Evolutionary conservation across 176 grass and related monocot genomes (phyloP).

Genomic region (Pharus latifolius): DNA sequence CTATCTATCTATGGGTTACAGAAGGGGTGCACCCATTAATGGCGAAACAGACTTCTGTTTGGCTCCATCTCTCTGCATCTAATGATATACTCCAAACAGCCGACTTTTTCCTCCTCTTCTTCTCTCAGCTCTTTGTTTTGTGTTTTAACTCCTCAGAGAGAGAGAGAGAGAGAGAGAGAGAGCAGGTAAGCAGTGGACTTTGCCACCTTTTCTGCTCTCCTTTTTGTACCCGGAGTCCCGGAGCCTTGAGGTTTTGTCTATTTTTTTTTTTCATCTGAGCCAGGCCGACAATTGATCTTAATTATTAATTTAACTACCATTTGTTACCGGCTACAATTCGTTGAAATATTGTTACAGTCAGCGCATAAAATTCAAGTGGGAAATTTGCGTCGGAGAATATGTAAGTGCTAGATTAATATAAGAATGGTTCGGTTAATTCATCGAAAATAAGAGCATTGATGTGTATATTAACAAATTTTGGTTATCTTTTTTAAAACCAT

Average conservation of each 20-base stretch:
- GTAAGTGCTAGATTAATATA: too few species aligned
- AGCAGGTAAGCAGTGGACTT: conserved; percentile 26
- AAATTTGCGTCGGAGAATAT: too few species aligned
- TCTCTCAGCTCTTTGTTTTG: conserved; percentile 8
- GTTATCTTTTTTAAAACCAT: too few species aligned
- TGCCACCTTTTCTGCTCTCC: conserved; percentile 4
- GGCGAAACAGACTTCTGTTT: conserved; percentile 64
- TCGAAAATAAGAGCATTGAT: too few species aligned
- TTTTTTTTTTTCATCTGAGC: background rate
- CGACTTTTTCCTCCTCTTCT: conserved; percentile 22
- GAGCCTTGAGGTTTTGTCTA: background rate
- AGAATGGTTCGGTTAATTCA: too few species aligned
- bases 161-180: background rate
- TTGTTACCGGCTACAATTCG: too few species aligned
- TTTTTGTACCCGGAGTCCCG: conserved; percentile 24
- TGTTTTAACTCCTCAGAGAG: background rate
- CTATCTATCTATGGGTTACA: conserved; percentile 22
- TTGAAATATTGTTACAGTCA: too few species aligned
- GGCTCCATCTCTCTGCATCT: conserved; percentile 50
- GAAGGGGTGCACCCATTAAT: conserved; percentile 36
- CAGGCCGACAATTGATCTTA: too few species aligned
- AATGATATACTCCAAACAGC: conserved; percentile 33
- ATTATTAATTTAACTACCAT: too few species aligned
- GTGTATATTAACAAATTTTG: too few species aligned
- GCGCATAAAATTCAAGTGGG: too few species aligned